Percentiles rank a stretch among this genome's conserved stretches.
Conservation (phyloP, 2,329 filamentous ascomycete genomes). For the Colletotrichum noveboracense region DNA sequence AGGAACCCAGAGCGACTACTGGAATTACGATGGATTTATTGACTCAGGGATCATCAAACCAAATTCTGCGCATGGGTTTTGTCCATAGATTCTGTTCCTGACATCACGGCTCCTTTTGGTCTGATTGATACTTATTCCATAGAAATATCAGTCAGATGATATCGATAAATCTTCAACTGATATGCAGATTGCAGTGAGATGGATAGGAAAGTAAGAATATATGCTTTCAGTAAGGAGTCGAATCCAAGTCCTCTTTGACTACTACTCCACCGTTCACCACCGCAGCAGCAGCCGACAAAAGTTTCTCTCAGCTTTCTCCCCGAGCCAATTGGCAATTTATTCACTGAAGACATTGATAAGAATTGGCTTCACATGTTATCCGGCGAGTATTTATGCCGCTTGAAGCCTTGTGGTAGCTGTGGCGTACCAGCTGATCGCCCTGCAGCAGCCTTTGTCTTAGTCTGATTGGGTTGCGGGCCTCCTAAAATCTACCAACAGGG, state of each 20-base stretch:
- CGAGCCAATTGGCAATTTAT: background rate
- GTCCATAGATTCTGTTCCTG: background rate
- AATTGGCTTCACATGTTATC: background rate
- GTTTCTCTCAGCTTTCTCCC: background rate
- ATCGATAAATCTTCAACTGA: background rate
- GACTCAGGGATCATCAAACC: background rate
- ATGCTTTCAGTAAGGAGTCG: background rate
- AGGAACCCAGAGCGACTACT: background rate
- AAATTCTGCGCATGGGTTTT: background rate
- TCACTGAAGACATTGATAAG: background rate
- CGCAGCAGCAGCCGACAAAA: background rate
- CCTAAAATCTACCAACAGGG: background rate
- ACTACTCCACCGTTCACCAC: background rate
- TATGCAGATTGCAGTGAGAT: background rate
- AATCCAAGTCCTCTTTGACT: background rate
- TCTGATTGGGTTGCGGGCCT: background rate
- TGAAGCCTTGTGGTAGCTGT: background rate
- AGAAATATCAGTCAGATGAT: background rate
- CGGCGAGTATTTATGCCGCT: background rate
- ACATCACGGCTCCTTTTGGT: background rate
- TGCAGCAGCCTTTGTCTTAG: background rate
- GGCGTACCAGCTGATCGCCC: background rate
- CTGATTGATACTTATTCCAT: background rate
- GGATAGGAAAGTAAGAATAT: background rate
- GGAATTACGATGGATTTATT: background rate